These are phyloP conservation scores for Thalia dealbata DNA, from an alignment of 176 grass and related monocot genomes.

Conservation along the genomic window DNA sequence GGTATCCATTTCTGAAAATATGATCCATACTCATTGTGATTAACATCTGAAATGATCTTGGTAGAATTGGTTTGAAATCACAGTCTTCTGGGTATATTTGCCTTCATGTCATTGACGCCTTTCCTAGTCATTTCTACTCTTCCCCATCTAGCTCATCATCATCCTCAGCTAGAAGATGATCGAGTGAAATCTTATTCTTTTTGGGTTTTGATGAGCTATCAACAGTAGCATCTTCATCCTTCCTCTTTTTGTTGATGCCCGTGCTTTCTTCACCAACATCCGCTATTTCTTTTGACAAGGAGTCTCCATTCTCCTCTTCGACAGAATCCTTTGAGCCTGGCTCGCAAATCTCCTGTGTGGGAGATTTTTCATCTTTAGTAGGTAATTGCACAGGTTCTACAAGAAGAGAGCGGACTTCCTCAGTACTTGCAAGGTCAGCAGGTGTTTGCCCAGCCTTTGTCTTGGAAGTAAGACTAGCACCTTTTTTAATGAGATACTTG, in stretches of 20 bases:
- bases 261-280: constrained; percentile 23
- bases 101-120: not conserved
- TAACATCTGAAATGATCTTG: too few relatives aligned
- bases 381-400: constrained; percentile 47
- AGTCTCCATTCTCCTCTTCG: constrained; percentile 8
- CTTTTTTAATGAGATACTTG: constrained; percentile 78
- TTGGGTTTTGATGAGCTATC: constrained; percentile 24
- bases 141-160: constrained; percentile 47
- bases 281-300: constrained; percentile 21
- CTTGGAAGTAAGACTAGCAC: constrained; percentile 44
- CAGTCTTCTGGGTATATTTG: not conserved
- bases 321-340: constrained; percentile 13
- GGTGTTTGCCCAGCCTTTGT: constrained; percentile 78
- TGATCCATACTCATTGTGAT: too few relatives aligned
- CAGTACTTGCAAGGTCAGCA: constrained; percentile 55
- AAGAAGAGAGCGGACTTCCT: constrained; percentile 55
- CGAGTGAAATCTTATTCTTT: constrained; percentile 65
- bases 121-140: not conserved
- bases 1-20: too few relatives aligned
- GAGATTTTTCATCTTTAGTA: constrained; percentile 36
- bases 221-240: constrained; percentile 22
- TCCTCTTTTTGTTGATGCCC: constrained; percentile 48
- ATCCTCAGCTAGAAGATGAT: constrained; percentile 59
- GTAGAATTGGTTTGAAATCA: too few relatives aligned
- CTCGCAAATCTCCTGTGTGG: constrained; percentile 24